Base-by-base conservation (phyloP, 1,284 basidiomycete genomes). In the Coriolopsis trogii region DNA sequence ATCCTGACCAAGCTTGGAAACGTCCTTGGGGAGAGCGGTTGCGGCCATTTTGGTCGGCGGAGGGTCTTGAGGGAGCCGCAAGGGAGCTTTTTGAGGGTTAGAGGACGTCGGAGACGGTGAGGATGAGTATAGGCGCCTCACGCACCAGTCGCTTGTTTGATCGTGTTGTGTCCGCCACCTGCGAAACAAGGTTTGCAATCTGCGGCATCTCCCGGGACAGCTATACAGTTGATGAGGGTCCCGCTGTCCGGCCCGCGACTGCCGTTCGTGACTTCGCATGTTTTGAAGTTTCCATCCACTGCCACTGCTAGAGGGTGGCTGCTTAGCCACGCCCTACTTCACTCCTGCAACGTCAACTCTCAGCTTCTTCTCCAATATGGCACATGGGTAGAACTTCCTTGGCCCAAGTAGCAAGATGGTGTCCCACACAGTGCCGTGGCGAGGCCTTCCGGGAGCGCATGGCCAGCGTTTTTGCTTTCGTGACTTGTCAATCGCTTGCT, bases 1-100 rank as follows among this genome's bases (percentile, higher is more conserved):
- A 71, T 94, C 92, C 71, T 80, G 78, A 65, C 89, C 90, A 68
- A 94, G 81, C 76, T 80, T 91, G 60, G 89, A 89, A 66, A 95
- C 83, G 57, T 94, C 91, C 74, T 78, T 86, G 50, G 93, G 93
- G 59, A 95, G 86, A 56, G 91, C 84, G 60, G 75, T 76, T 51
- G 79, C 65, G 59, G 82, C 77, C 85, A 87, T 88, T 65, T 67
- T 69, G 55, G 53, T 41, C 53, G 49, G 51, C 53, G 60, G 58
- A 59, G 59, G 58, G 55, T 50, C 61, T 62, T 63, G 61, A 63
- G 52, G 50, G 41, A 49, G 55, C 53, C 59, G 56, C 54, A 53
- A 47, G 47, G 51, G 56, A 58, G n/a, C 59, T 49, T 60, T 58
- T 62, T 53, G 50, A 40, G 45, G 49, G 49, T 55, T 61, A 51